phyloP scores from a whole-genome alignment of 2,329 filamentous ascomycete genomes.

The Xylaria sp. region DNA sequence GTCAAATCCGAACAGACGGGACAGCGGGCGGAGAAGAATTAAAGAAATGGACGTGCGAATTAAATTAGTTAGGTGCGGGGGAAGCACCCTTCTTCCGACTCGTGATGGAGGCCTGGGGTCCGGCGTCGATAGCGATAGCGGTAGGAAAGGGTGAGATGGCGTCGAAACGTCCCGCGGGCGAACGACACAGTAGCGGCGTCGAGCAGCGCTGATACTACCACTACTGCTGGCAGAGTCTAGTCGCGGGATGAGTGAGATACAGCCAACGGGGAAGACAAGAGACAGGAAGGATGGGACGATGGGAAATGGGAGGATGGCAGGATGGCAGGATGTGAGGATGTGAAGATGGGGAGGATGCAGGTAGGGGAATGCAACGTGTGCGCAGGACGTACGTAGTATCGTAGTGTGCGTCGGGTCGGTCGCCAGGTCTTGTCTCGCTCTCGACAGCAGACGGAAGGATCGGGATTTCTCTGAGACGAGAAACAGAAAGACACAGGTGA shows the following conservation, averaged over 20 bases:
- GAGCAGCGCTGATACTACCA: slow-evolving; percentile 1
- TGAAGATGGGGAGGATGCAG: slow-evolving; percentile 1
- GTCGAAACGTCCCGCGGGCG: slow-evolving; percentile 19
- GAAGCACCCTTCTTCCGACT: slow-evolving; percentile 10
- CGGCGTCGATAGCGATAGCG: slow-evolving; percentile 6
- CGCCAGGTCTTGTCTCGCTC: slow-evolving; percentile 21
- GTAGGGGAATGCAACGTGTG: slow-evolving; percentile 17
- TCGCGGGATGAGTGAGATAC: slow-evolving; percentile 7
- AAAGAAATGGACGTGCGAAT: slow-evolving; percentile 18
- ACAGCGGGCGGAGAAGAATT: slow-evolving; percentile 16
- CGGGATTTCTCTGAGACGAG: slow-evolving; percentile 27
- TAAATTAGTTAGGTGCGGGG: slow-evolving; percentile 18
- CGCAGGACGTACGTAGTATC: slow-evolving; percentile 16
- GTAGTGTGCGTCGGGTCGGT: slow-evolving; percentile 16
- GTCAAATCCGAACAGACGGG: slow-evolving; percentile 28
- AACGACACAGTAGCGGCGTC: slow-evolving; percentile 10
- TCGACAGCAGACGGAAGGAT: slow-evolving; percentile 14
- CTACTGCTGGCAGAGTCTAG: slow-evolving; percentile 13
- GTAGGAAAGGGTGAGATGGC: slow-evolving; percentile 14
- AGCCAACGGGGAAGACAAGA: slow-evolving; percentile 6
- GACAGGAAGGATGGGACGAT: too few species aligned
- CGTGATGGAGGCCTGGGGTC: slow-evolving; percentile 10
- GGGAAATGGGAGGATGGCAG: too few species aligned
- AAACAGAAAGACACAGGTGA: slow-evolving; percentile 28
- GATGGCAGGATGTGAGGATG: not conserved